Conservation (phyloP, 345 rosid species). For the Atalantia buxifolia region DNA sequence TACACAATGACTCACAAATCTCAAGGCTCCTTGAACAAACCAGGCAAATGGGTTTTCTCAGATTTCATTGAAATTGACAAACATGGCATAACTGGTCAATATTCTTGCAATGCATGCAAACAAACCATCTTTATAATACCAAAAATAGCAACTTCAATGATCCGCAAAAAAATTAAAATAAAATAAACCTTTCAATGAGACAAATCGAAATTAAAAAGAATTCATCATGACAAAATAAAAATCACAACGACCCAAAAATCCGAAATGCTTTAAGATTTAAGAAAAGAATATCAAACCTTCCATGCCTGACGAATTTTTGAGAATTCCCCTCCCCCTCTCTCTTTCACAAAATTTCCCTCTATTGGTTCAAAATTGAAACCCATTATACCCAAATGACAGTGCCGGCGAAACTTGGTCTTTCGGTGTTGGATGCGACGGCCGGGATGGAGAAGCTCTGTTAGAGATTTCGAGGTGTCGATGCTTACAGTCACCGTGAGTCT, state of each 20-base stretch:
- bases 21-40: not conserved
- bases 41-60: not conserved
- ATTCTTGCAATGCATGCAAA: not conserved
- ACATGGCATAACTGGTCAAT: not conserved
- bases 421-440: no score
- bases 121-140: not conserved
- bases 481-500: no score
- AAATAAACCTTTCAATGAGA: not conserved
- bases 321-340: not conserved
- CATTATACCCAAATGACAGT: not conserved
- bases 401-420: no score
- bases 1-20: not conserved
- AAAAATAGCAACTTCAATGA: not conserved
- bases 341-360: not conserved
- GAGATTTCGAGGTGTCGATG: no score
- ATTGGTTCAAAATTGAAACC: slow-evolving; percentile 23
- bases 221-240: not conserved
- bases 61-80: not conserved
- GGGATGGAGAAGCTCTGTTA: no score
- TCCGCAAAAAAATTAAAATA: not conserved
- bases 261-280: slow-evolving; percentile 10
- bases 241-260: not conserved
- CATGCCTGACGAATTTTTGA: slow-evolving; percentile 14
- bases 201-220: not conserved
- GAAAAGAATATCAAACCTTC: slow-evolving; percentile 25